Conservation (phyloP, 371 early-diverging fungal species). For the Apophysomyces variabilis region DNA sequence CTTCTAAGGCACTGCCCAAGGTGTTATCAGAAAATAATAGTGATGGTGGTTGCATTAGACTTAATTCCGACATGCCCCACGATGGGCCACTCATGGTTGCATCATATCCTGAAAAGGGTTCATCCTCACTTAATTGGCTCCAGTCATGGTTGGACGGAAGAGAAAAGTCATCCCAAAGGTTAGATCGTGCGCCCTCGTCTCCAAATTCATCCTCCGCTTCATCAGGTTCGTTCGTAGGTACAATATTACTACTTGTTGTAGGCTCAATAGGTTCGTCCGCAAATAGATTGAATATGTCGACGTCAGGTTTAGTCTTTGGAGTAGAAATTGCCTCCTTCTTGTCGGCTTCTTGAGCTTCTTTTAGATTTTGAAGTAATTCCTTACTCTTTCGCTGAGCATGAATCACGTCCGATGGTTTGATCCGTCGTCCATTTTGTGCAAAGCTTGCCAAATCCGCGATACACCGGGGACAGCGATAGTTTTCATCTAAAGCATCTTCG, state of each 20-base stretch:
- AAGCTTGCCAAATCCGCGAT: constrained; percentile 1
- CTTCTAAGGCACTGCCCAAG: constrained; percentile 14
- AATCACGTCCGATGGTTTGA: constrained; percentile 4
- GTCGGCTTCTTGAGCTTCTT: constrained; percentile 21
- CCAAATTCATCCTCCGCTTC: constrained; percentile 21
- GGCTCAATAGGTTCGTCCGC: constrained; percentile 6
- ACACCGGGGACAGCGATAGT: constrained; percentile 41
- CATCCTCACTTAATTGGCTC: constrained; percentile 27
- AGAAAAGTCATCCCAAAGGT: constrained; percentile 26
- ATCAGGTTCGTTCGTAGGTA: background rate
- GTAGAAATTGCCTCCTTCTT: background rate
- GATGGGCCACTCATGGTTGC: constrained; percentile 19
- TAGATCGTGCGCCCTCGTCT: constrained; percentile 10
- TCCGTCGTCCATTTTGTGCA: constrained; percentile 1
- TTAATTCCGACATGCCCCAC: constrained; percentile 28
- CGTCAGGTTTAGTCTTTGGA: background rate
- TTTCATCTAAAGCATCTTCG: constrained; percentile 26
- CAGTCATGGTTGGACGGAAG: constrained; percentile 21
- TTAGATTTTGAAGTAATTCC: constrained; percentile 19
- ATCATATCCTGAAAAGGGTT: constrained; percentile 23
- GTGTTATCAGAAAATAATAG: constrained; percentile 35
- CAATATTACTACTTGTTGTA: background rate
- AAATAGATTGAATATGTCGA: constrained; percentile 2
- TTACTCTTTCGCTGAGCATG: constrained; percentile 11
- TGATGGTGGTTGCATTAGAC: constrained; percentile 29